Percentiles rank a stretch among this genome's conserved stretches.
These are phyloP conservation scores for Colletotrichum sp. DNA, from an alignment of 2,329 filamentous ascomycete genomes.

Conservation along the genomic window DNA sequence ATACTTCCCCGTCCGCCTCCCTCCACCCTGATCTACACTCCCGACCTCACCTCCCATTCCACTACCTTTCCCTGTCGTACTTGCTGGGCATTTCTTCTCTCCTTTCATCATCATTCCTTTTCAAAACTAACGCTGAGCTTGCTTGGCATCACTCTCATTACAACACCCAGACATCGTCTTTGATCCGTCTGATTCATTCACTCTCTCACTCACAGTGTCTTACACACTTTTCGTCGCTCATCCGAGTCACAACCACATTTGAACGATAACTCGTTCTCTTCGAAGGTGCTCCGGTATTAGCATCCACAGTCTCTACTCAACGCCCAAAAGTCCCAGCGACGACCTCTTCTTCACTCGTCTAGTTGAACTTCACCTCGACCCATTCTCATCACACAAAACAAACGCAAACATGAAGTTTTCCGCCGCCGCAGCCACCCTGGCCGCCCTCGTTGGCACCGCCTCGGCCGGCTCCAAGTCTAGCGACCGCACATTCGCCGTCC, in stretches of 20 bases:
- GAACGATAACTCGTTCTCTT: slow-evolving; percentile 26
- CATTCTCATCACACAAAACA: background rate
- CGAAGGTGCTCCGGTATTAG: slow-evolving; percentile 40
- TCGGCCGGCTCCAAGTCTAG: slow-evolving; percentile 44
- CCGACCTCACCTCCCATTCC: slow-evolving; percentile 11
- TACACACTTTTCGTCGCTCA: slow-evolving; percentile 21
- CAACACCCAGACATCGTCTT: slow-evolving; percentile 26
- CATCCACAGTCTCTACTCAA: slow-evolving; percentile 21
- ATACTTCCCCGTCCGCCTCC: background rate
- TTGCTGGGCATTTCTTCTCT: slow-evolving; percentile 23
- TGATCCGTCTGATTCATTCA: slow-evolving; percentile 34
- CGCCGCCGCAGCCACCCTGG: slow-evolving; percentile 29
- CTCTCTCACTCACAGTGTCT: slow-evolving; percentile 20
- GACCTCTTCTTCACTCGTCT: background rate
- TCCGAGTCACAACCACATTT: slow-evolving; percentile 24
- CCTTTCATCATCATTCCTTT: slow-evolving; percentile 15
- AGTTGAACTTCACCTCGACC: background rate
- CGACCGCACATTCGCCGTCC: slow-evolving; percentile 66
- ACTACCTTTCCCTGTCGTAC: slow-evolving; percentile 25
- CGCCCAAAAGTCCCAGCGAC: background rate
- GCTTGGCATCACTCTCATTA: slow-evolving; percentile 43
- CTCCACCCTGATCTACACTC: background rate
- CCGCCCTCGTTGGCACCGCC: slow-evolving; percentile 43
- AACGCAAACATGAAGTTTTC: slow-evolving; percentile 39
- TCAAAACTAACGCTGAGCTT: slow-evolving; percentile 23